phyloP scores from a whole-genome alignment of 2,329 filamentous ascomycete genomes.

The Paraphoma sp. region DNA sequence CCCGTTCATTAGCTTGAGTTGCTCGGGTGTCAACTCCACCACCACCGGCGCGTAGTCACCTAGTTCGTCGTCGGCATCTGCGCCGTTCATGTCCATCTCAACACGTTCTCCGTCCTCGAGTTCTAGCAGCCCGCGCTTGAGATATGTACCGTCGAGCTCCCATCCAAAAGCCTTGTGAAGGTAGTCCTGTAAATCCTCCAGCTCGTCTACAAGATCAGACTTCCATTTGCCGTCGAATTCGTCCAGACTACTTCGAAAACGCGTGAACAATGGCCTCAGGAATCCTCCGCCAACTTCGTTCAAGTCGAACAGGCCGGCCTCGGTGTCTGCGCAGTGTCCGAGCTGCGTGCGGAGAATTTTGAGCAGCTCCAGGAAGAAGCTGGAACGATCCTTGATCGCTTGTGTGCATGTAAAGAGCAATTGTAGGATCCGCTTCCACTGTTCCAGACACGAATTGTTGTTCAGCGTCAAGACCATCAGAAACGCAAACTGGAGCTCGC shows the following conservation, averaged over 20 bases:
- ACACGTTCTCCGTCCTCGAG: constrained; percentile 69
- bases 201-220: constrained; percentile 57
- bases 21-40: constrained; percentile 60
- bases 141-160: constrained; percentile 62
- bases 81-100: constrained; percentile 62
- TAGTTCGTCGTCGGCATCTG: constrained; percentile 67
- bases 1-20: constrained; percentile 47
- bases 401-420: constrained; percentile 63
- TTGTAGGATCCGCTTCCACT: constrained; percentile 67
- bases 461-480: constrained; percentile 68
- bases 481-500: constrained; percentile 69
- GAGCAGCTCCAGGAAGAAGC: constrained; percentile 61
- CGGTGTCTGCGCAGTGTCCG: constrained; percentile 63
- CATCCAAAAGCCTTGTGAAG: constrained; percentile 63
- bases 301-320: constrained; percentile 68
- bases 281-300: constrained; percentile 60
- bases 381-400: constrained; percentile 57
- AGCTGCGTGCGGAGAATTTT: constrained; percentile 60
- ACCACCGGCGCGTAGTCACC: constrained; percentile 70
- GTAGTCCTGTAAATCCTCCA: constrained; percentile 62
- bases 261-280: constrained; percentile 59
- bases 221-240: constrained; percentile 52
- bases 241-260: constrained; percentile 60
- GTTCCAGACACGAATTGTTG: constrained; percentile 70
- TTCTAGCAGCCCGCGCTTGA: constrained; percentile 64